A percentile compares a stretch with the other conserved stretches of the same genome.
These are phyloP conservation scores for Blastobotrys raffinosifermentans DNA, from an alignment of 1,139 yeast species.

Conservation along the genomic window DNA sequence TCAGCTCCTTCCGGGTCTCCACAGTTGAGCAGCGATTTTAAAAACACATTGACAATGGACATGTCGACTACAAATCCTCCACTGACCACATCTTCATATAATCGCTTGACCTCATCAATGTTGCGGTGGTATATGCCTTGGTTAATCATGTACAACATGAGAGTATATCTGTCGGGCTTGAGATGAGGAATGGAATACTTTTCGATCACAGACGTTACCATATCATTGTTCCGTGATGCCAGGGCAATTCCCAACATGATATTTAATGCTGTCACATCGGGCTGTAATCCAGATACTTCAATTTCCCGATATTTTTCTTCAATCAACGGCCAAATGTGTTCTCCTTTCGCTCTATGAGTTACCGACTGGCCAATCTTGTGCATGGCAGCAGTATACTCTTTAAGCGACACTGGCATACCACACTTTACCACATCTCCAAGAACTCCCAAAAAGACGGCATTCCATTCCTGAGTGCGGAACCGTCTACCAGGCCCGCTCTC, in stretches of 20 bases:
- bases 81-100: conserved; percentile 12
- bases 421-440: conserved; percentile 19
- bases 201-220: conserved; percentile 11
- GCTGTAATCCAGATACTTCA: conserved; percentile 5
- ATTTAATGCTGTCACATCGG: conserved; percentile 16
- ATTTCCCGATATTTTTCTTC: too few relatives aligned
- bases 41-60: conserved; percentile 14
- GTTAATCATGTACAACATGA: conserved; percentile 16
- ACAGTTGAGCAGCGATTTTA: conserved; percentile 12
- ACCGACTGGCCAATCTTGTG: conserved; percentile 12
- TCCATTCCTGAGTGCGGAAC: background rate
- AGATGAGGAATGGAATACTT: conserved; percentile 12
- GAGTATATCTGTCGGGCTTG: conserved; percentile 20
- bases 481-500: background rate
- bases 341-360: background rate
- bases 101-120: conserved; percentile 13
- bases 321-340: conserved; percentile 2
- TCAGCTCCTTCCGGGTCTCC: conserved; percentile 16
- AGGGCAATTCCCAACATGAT: conserved; percentile 17
- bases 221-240: conserved; percentile 7
- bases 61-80: conserved; percentile 16
- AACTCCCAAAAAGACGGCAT: conserved; percentile 12
- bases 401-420: conserved; percentile 21
- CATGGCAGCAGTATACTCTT: conserved; percentile 19
- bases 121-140: conserved; percentile 14